Percentiles rank a stretch among this genome's conserved stretches.
phyloP scores from a whole-genome alignment of 805 yeast species.

The Metschnikowia kofuensis region DNA sequence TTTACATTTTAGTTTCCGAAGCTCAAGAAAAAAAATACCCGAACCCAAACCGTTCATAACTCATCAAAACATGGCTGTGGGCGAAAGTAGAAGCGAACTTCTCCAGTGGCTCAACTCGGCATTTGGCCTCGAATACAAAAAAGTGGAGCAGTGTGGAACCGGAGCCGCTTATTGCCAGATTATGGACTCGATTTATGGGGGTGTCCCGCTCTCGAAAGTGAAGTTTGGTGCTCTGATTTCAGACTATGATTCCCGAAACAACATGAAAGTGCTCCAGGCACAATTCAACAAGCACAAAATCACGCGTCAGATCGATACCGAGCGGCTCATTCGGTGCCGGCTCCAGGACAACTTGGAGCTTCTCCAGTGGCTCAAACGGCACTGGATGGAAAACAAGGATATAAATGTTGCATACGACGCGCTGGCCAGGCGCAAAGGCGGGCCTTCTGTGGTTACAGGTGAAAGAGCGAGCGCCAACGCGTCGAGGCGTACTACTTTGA shows the following conservation, averaged over 20 bases:
- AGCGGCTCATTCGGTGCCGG: slow-evolving; percentile 76
- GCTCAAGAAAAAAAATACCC: too few species aligned
- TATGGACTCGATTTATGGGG: slow-evolving; percentile 79
- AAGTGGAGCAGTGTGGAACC: slow-evolving; percentile 90
- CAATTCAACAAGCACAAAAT: slow-evolving; percentile 71
- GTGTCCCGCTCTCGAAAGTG: slow-evolving; percentile 77
- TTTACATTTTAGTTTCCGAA: too few species aligned
- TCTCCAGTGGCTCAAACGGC: slow-evolving; percentile 84
- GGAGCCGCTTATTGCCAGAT: slow-evolving; percentile 96
- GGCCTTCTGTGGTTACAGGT: neutral
- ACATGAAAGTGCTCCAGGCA: slow-evolving; percentile 83
- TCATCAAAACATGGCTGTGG: slow-evolving; percentile 25
- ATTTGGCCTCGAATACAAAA: slow-evolving; percentile 60
- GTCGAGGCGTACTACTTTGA: slow-evolving; percentile 12
- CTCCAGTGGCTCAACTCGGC: slow-evolving; percentile 81
- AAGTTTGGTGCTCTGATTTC: slow-evolving; percentile 58
- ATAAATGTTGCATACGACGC: slow-evolving; percentile 69
- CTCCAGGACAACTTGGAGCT: slow-evolving; percentile 94
- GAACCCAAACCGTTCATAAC: too few species aligned
- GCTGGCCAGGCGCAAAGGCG: slow-evolving; percentile 23
- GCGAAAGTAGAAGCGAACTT: slow-evolving; percentile 82
- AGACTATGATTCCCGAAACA: slow-evolving; percentile 74
- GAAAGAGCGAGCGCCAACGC: slow-evolving; percentile 9
- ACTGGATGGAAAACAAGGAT: slow-evolving; percentile 75
- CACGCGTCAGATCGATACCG: slow-evolving; percentile 75